Base-by-base conservation (phyloP, 2,329 filamentous ascomycete genomes). In the Ophiostoma sp. region DNA sequence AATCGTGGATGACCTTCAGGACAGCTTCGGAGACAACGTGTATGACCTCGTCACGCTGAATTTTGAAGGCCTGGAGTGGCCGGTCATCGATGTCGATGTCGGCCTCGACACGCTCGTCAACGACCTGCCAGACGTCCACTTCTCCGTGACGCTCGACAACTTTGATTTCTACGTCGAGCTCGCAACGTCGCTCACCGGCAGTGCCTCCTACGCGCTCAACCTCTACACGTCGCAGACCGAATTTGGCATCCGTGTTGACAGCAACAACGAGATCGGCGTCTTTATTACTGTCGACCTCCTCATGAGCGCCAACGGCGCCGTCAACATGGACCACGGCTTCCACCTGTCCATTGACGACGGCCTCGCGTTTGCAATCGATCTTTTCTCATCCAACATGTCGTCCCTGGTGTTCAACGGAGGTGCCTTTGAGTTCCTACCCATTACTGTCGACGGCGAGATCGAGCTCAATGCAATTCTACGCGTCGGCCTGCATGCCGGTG, bases 271-370 rank as follows among this genome's bases (percentile, higher is more conserved):
- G 14, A 8, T 62, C 41, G 58, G 58, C 12, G 38, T 62, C 5
- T 7, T 7, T 2, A 14, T 62, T 14, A 62, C 58, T 4, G 58
- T 62, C 12, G 58, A 62, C 38, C 38, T 62, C 36, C 14, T 62
- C 58, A 16, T 62, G 11, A 42, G 27, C 38, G 12, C 58, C 38
- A 77, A 84, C 2, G 77, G 77, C 0, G 75, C 80, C 58, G 77
- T 87, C 36, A 79, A 82, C 41, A 81, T 87, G 12, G 81, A 77
- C 65, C 82, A 77, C 18, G 85, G 85, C 0, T 81, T 88, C 45
- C 85, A 87, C 71, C 77, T 87, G 67, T 79, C 80, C 66, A 74
- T 87, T 0, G 81, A 87, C 3, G 81, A 86, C 60, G 80, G 80
- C 0, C 73, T 84, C 0, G 74, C 75, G 0, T 75, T 87, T 36